phyloP scores from a whole-genome alignment of 306 rosid species.

The Canavalia ensiformis region DNA sequence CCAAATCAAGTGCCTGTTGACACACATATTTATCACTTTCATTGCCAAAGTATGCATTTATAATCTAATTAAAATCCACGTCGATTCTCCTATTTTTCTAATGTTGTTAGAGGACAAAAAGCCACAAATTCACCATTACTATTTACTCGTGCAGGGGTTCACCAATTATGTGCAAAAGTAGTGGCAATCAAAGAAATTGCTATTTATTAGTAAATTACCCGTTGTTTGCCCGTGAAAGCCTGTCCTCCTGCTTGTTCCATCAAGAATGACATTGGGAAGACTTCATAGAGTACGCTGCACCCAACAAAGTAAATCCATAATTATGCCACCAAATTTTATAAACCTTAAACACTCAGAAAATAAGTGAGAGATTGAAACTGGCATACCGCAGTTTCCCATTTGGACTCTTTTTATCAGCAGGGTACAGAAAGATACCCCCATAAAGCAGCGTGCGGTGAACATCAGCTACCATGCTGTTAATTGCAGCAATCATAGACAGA shows the following conservation, averaged over 20 bases:
- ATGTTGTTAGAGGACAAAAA: neutral
- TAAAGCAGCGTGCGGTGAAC: constrained; percentile 94
- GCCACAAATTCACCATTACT: neutral
- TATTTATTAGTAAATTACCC: constrained; percentile 55
- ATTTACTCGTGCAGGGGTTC: neutral
- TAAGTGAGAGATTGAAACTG: constrained; percentile 3
- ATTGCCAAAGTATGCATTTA: neutral
- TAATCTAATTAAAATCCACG: neutral
- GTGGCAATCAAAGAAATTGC: neutral
- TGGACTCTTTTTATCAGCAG: constrained; percentile 93
- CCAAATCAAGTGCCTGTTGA: constrained; percentile 77
- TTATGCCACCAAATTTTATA: neutral
- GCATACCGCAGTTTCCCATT: constrained; percentile 86
- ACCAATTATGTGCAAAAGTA: neutral
- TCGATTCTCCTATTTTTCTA: neutral
- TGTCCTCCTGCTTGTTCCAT: constrained; percentile 89
- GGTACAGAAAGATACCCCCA: constrained; percentile 93
- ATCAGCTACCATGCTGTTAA: constrained; percentile 95
- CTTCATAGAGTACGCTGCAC: constrained; percentile 81
- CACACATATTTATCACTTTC: neutral
- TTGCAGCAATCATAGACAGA: constrained; percentile 58
- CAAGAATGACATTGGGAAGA: constrained; percentile 89
- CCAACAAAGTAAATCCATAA: neutral
- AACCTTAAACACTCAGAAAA: constrained; percentile 38
- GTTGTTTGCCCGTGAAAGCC: constrained; percentile 77